Evolutionary conservation across 2,329 filamentous ascomycete genomes (phyloP), one percentile per base, ranked within the genome.

Genomic region (Periconia macrospinosa): DNA sequence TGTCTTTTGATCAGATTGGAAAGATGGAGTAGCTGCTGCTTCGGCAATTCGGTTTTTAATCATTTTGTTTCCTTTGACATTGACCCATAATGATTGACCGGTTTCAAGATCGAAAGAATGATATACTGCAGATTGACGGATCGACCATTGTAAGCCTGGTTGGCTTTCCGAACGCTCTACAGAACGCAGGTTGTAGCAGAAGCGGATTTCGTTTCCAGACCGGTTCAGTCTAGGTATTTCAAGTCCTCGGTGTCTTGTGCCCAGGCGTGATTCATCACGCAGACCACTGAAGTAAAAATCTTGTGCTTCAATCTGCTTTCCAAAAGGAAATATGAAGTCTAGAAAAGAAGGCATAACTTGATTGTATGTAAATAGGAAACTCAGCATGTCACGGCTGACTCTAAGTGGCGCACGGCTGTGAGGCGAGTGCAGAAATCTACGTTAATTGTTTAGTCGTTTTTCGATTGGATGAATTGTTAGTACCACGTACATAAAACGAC

Each of bases 141-240:
- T 65, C 3, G 71, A 73, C 75, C 75, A 78, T 1, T 60, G 59
- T 46, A 62, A 50, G 13, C 52, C 41, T 46, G 33, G 9, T 8
- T 60, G 50, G 27, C 45, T 50, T 41, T 49, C 49, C 5, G 62
- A 68, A 23, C 49, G 53, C 35, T 69, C 73, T 10, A 73, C 69
- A 6, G 72, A 76, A 33, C 72, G 73, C 11, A 79, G 53, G 47
- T 65, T 78, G 54, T 78, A 79, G 49, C 74, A 75, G 6, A 78
- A 37, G 10, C 72, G 68, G 1, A 76, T 45, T 8, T 71, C 65
- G 6, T 47, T 57, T 2, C 76, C 76, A 10, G 74, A 76, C 10
- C 75, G 67, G 2, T 66, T 66, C 8, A 78, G 50, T 30, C 67
- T 44, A 0, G 65, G 59, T 14, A 75, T 55, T 1, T 37, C 27